These are phyloP conservation scores for Tulasnella sp. DNA, from an alignment of 768 basidiomycete genomes.

Conservation along the genomic window DNA sequence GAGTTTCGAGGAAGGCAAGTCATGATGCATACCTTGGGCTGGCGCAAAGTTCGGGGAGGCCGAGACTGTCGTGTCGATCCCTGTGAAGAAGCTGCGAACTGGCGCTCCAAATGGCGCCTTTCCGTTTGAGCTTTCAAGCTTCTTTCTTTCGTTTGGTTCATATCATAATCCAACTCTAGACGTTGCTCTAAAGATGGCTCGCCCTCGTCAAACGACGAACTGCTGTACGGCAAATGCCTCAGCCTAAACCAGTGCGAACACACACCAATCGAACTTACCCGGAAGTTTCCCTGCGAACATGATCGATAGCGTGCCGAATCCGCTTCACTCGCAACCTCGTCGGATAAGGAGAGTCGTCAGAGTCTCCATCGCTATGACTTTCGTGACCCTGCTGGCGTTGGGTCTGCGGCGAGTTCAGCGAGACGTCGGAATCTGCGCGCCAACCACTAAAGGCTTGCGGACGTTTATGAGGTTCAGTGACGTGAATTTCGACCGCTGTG, in stretches of 20 bases:
- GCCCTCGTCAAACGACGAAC: not conserved
- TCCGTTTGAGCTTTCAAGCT: not conserved
- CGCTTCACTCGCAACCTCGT: not conserved
- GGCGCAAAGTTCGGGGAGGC: not conserved
- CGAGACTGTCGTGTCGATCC: not conserved
- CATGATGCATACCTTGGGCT: not conserved
- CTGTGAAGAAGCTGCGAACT: not conserved
- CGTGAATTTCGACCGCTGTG: not conserved
- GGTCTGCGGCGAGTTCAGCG: not conserved
- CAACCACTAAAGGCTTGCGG: not conserved
- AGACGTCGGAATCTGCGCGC: not conserved
- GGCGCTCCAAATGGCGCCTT: not conserved
- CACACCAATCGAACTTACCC: not conserved
- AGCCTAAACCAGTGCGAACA: not conserved
- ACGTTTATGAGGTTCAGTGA: not conserved
- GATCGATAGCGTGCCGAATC: not conserved
- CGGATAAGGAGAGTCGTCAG: not conserved
- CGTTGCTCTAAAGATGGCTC: not conserved
- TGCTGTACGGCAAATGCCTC: not conserved
- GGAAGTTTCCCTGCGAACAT: not conserved
- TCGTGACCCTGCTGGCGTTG: not conserved
- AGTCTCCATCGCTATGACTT: not conserved
- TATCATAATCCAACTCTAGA: not conserved
- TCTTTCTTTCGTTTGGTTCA: not conserved
- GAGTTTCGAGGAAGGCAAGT: not conserved